phyloP scores from a whole-genome alignment of 2,329 filamentous ascomycete genomes.

The Neoarthrinium moseri region DNA sequence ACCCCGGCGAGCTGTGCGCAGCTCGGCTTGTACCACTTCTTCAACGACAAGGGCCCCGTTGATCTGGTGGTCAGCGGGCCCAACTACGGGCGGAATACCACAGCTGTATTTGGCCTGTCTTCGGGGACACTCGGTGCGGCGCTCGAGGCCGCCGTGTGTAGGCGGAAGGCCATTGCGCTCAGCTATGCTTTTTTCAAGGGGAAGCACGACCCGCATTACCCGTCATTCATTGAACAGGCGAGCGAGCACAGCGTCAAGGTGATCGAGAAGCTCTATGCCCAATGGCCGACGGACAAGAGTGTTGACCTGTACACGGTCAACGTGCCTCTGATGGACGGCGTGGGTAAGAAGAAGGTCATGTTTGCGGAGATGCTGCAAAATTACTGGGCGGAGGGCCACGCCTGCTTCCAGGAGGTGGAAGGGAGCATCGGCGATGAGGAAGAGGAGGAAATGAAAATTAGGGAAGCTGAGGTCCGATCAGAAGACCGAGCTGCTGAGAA shows the following conservation, averaged over 20 bases:
- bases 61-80: slow-evolving; percentile 79
- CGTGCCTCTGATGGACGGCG: slow-evolving; percentile 77
- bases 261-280: slow-evolving; percentile 73
- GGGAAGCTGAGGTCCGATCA: slow-evolving; percentile 52
- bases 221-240: slow-evolving; percentile 74
- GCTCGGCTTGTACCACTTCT: slow-evolving; percentile 79
- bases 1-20: slow-evolving; percentile 80
- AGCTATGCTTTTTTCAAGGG: slow-evolving; percentile 87
- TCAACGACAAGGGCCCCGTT: slow-evolving; percentile 67
- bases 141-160: slow-evolving; percentile 73
- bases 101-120: slow-evolving; percentile 74
- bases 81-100: slow-evolving; percentile 82
- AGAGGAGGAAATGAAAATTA: slow-evolving; percentile 71
- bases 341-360: slow-evolving; percentile 70
- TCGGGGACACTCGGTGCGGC: slow-evolving; percentile 77
- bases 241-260: slow-evolving; percentile 72
- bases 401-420: slow-evolving; percentile 81
- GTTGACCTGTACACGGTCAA: slow-evolving; percentile 91
- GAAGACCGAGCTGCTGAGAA: slow-evolving; percentile 26
- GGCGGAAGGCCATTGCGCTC: slow-evolving; percentile 72
- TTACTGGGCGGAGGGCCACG: slow-evolving; percentile 76
- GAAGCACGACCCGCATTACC: slow-evolving; percentile 64
- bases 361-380: slow-evolving; percentile 90
- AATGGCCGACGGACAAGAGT: slow-evolving; percentile 66
- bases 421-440: slow-evolving; percentile 62